Base-by-base conservation (phyloP, 2,329 filamentous ascomycete genomes). In the Graphiopsis chlorocephala region DNA sequence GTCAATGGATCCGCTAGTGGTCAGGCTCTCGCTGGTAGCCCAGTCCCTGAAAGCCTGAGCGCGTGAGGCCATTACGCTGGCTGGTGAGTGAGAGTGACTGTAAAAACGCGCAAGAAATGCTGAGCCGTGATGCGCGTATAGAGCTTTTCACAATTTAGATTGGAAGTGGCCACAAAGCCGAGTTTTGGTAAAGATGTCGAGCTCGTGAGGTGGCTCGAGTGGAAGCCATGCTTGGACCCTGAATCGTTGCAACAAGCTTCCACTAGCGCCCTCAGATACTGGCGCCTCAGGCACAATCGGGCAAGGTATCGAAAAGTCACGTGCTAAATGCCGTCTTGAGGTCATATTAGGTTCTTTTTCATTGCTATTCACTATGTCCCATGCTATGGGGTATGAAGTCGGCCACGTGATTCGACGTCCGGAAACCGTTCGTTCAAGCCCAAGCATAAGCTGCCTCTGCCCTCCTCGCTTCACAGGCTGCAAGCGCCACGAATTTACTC, bases 1-100 rank as follows among this genome's bases (percentile, higher is more conserved):
- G 66, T 88, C 83, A 70, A 96, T 78, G 65, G 88, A 82, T 71
- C 87, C 85, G 57, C 82, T 84, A 74, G 83, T 81, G 67, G 81
- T 79, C 69, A 86, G 81, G 20, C 65, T 60, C 29, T 73, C 69
- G 72, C 77, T 78, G 69, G 78, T 78, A 63, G 81, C 83, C 85
- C 85, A 88, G 6, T 70, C 66, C 61, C 66, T 67, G 64, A 71
- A 71, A 25, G 65, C 66, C 28, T 52, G 57, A 28, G 56, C 58
- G 35, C 50, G 63, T 20, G 50, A 47, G 25, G 56, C 63, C 63
- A 65, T 65, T 38, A 28, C 38, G 53, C n/a, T 29, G 12, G 50
- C 26, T 20, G 8, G 4, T 10, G n/a, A 31, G 17, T n/a, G n/a
- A 23, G 26, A 53, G 29, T 20, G 50, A 53, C 50, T 11, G n/a